Conservation (phyloP, 2,329 filamentous ascomycete species). For the Phialophora macrospora region DNA sequence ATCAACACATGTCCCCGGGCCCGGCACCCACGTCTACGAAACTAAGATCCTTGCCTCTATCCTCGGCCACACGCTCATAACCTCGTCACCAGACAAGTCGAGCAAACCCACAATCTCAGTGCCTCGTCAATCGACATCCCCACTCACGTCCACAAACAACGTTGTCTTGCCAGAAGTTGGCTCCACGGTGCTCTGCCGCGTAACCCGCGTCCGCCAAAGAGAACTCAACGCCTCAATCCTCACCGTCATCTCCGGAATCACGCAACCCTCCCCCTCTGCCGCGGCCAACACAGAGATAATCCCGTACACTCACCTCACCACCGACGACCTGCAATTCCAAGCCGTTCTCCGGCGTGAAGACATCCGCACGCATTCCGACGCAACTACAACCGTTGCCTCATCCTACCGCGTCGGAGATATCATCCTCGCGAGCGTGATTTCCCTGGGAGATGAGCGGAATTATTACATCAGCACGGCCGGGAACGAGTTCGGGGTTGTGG, state of each 20-base stretch:
- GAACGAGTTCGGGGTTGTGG: conserved; percentile 83
- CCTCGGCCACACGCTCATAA: conserved; percentile 70
- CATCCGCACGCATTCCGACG: conserved; percentile 94
- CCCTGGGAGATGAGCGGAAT: conserved; percentile 87
- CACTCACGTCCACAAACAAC: conserved; percentile 48
- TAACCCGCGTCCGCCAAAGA: conserved; percentile 81
- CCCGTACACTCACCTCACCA: conserved; percentile 44
- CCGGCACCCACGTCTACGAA: conserved; percentile 82
- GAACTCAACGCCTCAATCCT: conserved; percentile 87
- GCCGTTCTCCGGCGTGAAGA: conserved; percentile 87
- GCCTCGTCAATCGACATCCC: conserved; percentile 49
- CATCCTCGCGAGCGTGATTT: conserved; percentile 85
- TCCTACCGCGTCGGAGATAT: conserved; percentile 92
- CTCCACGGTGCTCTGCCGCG: conserved; percentile 78
- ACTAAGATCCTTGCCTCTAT: conserved; percentile 80
- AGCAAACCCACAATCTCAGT: conserved; percentile 45
- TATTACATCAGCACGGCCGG: conserved; percentile 93
- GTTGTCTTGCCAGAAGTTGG: conserved; percentile 68
- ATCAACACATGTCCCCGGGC: conserved; percentile 71
- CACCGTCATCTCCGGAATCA: conserved; percentile 65
- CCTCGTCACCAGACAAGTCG: conserved; percentile 47
- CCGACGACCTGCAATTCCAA: conserved; percentile 74
- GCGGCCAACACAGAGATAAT: conserved; percentile 26
- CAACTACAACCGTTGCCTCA: conserved; percentile 92
- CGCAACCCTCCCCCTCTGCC: conserved; percentile 49